Evolutionary conservation across 257 asterid genomes (phyloP).

Genomic region (Eucommia ulmoides): DNA sequence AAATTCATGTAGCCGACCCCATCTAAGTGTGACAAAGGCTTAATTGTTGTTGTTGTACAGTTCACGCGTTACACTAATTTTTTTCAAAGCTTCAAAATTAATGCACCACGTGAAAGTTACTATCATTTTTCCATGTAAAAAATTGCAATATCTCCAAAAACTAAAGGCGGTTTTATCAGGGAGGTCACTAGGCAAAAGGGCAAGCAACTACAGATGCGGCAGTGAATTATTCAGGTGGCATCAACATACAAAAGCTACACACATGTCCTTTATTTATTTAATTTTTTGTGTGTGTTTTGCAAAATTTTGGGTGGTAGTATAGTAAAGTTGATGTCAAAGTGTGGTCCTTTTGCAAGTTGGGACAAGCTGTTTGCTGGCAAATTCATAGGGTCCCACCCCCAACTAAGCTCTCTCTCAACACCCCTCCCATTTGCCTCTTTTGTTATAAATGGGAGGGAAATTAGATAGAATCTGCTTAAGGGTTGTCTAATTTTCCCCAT

Average conservation of each 20-base stretch:
- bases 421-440: neutral
- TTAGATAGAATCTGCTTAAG: neutral
- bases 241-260: conserved; percentile 3
- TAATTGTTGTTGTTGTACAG: no score
- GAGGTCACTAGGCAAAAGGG: no score
- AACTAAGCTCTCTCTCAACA: conserved; percentile 3
- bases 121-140: no score
- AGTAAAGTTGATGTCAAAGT: no score
- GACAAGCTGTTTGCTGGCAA: conserved; percentile 3
- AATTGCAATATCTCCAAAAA: no score
- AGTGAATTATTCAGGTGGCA: conserved; percentile 9
- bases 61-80: no score
- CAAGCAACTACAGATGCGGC: neutral
- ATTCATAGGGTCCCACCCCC: conserved; percentile 7
- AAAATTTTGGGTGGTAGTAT: no score
- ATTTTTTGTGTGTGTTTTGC: neutral
- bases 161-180: no score
- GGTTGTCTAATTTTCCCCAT: conserved; percentile 4
- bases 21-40: no score
- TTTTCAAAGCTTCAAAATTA: no score
- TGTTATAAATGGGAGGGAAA: conserved; percentile 24
- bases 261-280: neutral
- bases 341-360: neutral
- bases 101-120: no score
- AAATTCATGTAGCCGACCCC: no score